A percentile compares a stretch with the other conserved stretches of the same genome.
These are phyloP conservation scores for Metschnikowia borealis DNA, from an alignment of 805 yeast species.

Conservation along the genomic window DNA sequence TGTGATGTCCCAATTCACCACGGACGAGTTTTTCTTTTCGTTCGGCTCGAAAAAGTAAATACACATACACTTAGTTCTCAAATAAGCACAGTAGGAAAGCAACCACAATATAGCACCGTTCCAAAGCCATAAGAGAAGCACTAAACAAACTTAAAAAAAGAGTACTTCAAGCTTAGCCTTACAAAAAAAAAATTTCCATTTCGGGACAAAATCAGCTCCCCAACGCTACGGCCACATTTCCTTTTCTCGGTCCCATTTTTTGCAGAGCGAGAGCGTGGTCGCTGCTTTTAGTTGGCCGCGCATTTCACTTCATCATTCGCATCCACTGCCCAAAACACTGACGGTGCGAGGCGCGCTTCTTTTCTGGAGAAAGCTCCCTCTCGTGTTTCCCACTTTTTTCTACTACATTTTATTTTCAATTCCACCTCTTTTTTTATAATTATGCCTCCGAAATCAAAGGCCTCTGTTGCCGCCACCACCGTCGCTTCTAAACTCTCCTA, in stretches of 20 bases:
- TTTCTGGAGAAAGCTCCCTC: background rate
- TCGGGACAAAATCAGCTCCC: no score
- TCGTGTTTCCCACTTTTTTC: conserved; percentile 1
- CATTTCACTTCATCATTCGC: conserved; percentile 1
- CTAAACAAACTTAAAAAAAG: no score
- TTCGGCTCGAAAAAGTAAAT: conserved; percentile 6
- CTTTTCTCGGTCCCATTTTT: no score
- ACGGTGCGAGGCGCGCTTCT: conserved; percentile 5
- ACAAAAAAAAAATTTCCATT: no score
- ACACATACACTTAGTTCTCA: background rate
- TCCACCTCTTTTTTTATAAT: background rate
- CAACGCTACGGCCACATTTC: no score
- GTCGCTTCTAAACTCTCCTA: conserved; percentile 12
- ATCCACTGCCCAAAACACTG: conserved; percentile 3
- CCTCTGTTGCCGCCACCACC: conserved; percentile 5
- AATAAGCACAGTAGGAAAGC: background rate
- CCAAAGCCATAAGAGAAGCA: no score
- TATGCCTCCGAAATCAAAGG: conserved; percentile 16
- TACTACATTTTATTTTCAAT: background rate
- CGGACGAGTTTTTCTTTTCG: conserved; percentile 13
- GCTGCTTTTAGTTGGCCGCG: background rate
- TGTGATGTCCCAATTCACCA: conserved; percentile 8
- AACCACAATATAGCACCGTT: no score
- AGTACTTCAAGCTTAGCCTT: no score
- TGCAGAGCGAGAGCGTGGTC: background rate